Evolutionary conservation across 2,329 filamentous ascomycete genomes (phyloP), one percentile per base, ranked within the genome.

Genomic region (Aspergillus felis): DNA sequence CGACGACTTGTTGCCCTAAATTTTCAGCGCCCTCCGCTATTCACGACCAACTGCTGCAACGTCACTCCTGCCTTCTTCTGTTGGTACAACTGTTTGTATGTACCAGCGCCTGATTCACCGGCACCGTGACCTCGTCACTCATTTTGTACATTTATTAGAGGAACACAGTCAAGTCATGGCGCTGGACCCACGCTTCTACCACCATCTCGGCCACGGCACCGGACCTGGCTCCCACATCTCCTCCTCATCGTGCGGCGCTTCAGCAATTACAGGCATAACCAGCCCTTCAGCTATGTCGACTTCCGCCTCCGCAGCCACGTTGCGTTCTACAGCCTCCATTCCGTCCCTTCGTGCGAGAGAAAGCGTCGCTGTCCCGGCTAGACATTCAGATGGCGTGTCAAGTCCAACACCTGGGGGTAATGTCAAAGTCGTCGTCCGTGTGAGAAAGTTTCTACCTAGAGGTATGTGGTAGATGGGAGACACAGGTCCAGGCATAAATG

Each of bases 361-460:
- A 77, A 84, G 84, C 52, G 84, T 83, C n/a, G 74, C 86, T 42
- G 82, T 85, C 27, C 74, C 82, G 20, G 54, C 68, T 58, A 79
- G 49, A 81, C 66, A 78, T 79, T 65, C 81, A 78, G 71, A 72
- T 67, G 69, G 68, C 51, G 62, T 69, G 41, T 57, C 68, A 7
- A 82, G 70, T 54, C 82, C 79, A 80, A 86, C 68, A 72, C 82
- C 61, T 3, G 88, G 86, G 61, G 89, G 89, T 57, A 94, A 94
- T 74, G 90, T 94, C 58, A 84, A 86, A 66, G 90, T 94, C 28
- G 90, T 93, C 29, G 90, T 94, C 59, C 82, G 90, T 71, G 90
- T 93, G 56, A 81, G 90, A 68, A 89, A 85, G 1, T 93, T 93
- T 78, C 78, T 94, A 58, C 88, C 86, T 50, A 79, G 90, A 85